Evolutionary conservation across 805 yeast species (phyloP), one percentile per base, ranked within the genome.

Genomic region (Candida anglica): DNA sequence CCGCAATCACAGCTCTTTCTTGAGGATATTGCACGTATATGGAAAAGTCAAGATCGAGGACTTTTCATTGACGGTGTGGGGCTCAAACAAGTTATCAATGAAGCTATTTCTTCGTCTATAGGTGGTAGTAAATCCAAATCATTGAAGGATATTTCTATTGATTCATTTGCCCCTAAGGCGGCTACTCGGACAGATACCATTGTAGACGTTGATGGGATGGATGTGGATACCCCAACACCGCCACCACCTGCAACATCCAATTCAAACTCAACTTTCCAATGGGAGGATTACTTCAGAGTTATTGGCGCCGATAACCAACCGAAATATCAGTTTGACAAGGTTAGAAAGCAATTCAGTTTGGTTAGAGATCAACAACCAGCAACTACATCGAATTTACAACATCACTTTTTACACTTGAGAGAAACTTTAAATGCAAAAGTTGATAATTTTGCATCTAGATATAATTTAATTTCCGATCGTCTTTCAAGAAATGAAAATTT

Each of bases 11-110:
- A 80, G 47, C 55, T 63, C 33, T 73, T 79, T 44, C 52, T 91
- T 16, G 98, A 93, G 49, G 81, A 79, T 6, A 71, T 91, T 13
- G 96, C 94, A 3, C 66, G 73, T 24, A 46, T 75, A 3, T 91
- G 98, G 98, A 88, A 87, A 48, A 84, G 77, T 30, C 95, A 88
- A 50, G 95, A 86, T 36, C 67, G 91, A 28, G 96, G 96, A 0
- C 50, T 88, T 6, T 91, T 91, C 46, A 67, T 91, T 2, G 96
- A 87, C 48, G 87, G 89, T 3, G 76, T 71, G 3, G 82, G 86
- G 3, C 69, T 88, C 11, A 56, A 60, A 1, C 74, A 72, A 23
- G 79, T 91, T 2, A 65, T 89, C 11, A 70, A 70, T 32, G 95
- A 88, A 43, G 6, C 14, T n/a, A 15, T 3, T 17, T 14, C 22